Evolutionary conservation across 2,329 filamentous ascomycete species (phyloP).

Genomic region (Colletotrichum sp.): DNA sequence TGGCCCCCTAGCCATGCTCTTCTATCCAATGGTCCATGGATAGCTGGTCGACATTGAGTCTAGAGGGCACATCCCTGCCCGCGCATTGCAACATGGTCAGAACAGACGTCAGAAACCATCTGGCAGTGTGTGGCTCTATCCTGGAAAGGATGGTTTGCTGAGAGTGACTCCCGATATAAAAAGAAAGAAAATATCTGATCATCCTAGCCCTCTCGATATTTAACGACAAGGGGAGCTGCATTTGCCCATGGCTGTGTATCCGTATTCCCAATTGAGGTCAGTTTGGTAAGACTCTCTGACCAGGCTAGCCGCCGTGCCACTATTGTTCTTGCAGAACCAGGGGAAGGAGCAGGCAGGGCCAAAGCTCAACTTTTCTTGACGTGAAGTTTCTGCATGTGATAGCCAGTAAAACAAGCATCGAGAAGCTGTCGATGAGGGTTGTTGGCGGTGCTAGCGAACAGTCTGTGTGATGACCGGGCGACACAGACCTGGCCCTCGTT

Average conservation of each 20-base stretch:
- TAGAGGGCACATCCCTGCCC: constrained; percentile 10
- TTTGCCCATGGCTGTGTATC: background rate
- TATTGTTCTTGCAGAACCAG: background rate
- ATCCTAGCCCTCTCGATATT: background rate
- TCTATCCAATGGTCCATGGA: background rate
- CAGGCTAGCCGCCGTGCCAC: background rate
- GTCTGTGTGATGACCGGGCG: background rate
- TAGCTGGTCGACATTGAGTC: constrained; percentile 1
- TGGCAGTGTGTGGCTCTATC: background rate
- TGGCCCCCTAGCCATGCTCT: background rate
- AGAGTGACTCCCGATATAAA: background rate
- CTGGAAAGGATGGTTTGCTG: background rate
- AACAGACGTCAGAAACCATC: constrained; percentile 7
- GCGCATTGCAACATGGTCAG: background rate
- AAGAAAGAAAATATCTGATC: background rate
- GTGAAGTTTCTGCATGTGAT: background rate
- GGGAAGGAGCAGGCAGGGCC: background rate
- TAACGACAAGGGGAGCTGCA: background rate
- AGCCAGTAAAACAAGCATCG: background rate
- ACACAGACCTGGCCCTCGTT: background rate
- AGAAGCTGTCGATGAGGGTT: background rate
- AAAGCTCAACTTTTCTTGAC: background rate
- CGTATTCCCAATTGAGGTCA: background rate
- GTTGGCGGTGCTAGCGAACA: background rate
- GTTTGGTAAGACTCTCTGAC: background rate